A percentile compares a stretch with the other conserved stretches of the same genome.
These are phyloP conservation scores for Aspergillus thermomutatus DNA, from an alignment of 2,329 filamentous ascomycete genomes.

Conservation along the genomic window DNA sequence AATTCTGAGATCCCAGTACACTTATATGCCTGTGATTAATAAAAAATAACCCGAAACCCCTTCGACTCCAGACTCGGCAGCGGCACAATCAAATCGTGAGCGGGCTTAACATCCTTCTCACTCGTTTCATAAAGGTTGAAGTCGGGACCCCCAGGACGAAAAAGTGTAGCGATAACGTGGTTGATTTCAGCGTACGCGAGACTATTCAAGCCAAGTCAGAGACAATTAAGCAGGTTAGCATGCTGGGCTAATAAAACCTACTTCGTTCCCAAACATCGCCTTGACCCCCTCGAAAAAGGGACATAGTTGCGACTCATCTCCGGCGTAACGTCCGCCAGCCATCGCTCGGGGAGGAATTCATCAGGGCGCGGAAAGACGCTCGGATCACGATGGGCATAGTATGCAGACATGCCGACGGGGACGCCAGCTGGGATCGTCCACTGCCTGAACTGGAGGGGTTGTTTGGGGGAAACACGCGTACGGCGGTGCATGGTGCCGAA, in stretches of 20 bases:
- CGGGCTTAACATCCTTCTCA: neutral
- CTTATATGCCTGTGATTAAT: neutral
- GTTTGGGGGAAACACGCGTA: conserved; percentile 19
- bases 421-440: conserved; percentile 13
- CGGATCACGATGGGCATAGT: conserved; percentile 5
- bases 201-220: neutral
- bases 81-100: neutral
- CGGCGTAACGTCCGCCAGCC: conserved; percentile 17
- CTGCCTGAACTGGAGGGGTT: conserved; percentile 18
- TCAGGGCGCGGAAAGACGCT: conserved; percentile 26
- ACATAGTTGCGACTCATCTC: conserved; percentile 30
- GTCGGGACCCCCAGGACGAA: neutral
- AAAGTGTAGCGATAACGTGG: neutral
- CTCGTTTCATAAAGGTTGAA: neutral
- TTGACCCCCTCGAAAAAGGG: conserved; percentile 34
- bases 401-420: conserved; percentile 7
- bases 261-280: conserved; percentile 45
- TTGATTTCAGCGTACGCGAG: neutral
- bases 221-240: neutral
- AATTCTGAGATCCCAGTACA: neutral
- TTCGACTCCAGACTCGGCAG: neutral
- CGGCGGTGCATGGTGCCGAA: conserved; percentile 32
- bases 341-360: conserved; percentile 29
- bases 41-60: neutral
- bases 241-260: neutral